A percentile compares a stretch with the other conserved stretches of the same genome.
phyloP scores from a whole-genome alignment of 177 flowering plant genomes.

The Telopea speciosissima region DNA sequence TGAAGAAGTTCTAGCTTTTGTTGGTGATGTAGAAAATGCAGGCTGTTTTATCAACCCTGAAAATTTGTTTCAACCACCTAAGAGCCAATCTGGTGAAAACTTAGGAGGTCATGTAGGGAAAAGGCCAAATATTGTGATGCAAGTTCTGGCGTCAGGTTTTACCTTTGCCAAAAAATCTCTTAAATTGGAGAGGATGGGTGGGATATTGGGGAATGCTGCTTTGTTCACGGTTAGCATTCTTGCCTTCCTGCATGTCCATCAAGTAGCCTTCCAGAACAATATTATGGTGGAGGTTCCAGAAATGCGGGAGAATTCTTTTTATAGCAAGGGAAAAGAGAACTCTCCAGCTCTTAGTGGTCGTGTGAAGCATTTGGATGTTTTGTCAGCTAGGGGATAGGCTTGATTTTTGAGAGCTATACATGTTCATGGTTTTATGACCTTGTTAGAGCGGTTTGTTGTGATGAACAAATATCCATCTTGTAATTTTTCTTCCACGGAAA shows the following conservation, averaged over 20 bases:
- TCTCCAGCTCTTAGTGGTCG: conserved; percentile 2
- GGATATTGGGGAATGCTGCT: background rate
- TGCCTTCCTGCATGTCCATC: background rate
- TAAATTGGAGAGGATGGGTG: background rate
- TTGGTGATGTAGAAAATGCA: conserved; percentile 62
- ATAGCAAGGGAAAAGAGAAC: background rate
- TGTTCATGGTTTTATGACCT: conserved; percentile 2
- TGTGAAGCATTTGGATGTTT: conserved; percentile 24
- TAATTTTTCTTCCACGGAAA: conserved; percentile 6
- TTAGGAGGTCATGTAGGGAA: background rate
- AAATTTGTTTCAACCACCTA: conserved; percentile 33
- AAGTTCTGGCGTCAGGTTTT: background rate
- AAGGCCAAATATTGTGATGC: background rate
- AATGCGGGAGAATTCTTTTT: background rate
- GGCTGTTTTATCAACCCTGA: conserved; percentile 50
- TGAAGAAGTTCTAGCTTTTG: conserved; percentile 84
- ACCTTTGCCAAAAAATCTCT: background rate
- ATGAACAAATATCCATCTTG: background rate
- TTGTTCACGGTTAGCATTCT: background rate
- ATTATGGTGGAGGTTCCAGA: background rate
- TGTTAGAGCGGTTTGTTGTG: background rate
- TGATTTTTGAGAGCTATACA: conserved; percentile 9
- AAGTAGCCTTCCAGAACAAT: background rate
- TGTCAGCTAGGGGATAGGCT: conserved; percentile 57
- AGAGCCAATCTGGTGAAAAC: conserved; percentile 21